Conservation (phyloP, 1,284 basidiomycete species). For the Ustilago curta region DNA sequence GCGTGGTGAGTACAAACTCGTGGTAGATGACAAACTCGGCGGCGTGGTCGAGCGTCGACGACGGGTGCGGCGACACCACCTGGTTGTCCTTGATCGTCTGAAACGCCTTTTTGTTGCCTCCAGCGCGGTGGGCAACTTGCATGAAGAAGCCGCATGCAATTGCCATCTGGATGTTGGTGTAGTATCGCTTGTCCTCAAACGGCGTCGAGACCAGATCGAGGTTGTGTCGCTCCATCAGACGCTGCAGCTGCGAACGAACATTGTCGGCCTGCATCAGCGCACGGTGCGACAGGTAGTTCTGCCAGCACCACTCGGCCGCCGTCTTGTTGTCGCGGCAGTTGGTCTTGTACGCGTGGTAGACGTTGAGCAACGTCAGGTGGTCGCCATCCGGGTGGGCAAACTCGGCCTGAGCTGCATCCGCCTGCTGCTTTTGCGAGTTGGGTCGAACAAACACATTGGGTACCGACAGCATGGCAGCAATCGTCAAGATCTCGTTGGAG, state of each 20-base stretch:
- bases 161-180: slow-evolving; percentile 82
- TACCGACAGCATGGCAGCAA: slow-evolving; percentile 93
- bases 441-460: slow-evolving; percentile 95
- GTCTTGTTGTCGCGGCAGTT: slow-evolving; percentile 70
- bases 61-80: slow-evolving; percentile 91
- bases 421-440: slow-evolving; percentile 80
- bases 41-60: slow-evolving; percentile 88
- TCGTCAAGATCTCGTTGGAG: slow-evolving; percentile 93
- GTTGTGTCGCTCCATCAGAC: slow-evolving; percentile 85
- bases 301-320: slow-evolving; percentile 83
- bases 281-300: slow-evolving; percentile 86
- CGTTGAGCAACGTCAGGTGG: slow-evolving; percentile 93
- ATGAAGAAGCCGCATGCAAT: slow-evolving; percentile 96
- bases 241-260: slow-evolving; percentile 89
- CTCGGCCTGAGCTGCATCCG: slow-evolving; percentile 89
- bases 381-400: slow-evolving; percentile 94
- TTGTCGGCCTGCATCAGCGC: slow-evolving; percentile 93
- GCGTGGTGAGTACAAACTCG: slow-evolving; percentile 91
- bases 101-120: slow-evolving; percentile 63
- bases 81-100: slow-evolving; percentile 94
- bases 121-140: slow-evolving; percentile 89
- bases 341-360: slow-evolving; percentile 90
- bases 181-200: slow-evolving; percentile 82
- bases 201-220: slow-evolving; percentile 82
- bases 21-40: slow-evolving; percentile 99